A percentile compares a stretch with the other conserved stretches of the same genome.
Evolutionary conservation across 306 rosid genomes (phyloP).

Genomic region (Cicer arietinum): DNA sequence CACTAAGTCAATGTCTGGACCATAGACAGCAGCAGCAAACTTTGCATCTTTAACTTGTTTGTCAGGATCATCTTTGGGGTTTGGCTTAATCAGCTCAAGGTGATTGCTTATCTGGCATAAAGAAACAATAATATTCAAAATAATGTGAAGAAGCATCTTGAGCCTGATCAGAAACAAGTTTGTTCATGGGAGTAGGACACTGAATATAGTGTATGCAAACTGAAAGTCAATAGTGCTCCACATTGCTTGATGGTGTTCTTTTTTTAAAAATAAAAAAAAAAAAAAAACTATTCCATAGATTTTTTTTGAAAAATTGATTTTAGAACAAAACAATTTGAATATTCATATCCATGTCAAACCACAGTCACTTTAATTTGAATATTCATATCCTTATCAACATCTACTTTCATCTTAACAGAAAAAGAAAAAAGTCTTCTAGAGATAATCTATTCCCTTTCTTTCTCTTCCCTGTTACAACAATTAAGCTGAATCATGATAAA

Average conservation of each 20-base stretch:
- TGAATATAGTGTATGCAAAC: slow-evolving; percentile 8
- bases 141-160: slow-evolving; percentile 26
- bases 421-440: slow-evolving; percentile 3
- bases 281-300: too few species aligned
- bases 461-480: slow-evolving; percentile 28
- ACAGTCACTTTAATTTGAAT: slow-evolving; percentile 7
- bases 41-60: slow-evolving; percentile 89
- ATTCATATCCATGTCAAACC: background rate
- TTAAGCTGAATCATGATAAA: slow-evolving; percentile 34
- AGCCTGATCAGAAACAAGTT: slow-evolving; percentile 12
- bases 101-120: slow-evolving; percentile 84
- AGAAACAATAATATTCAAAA: slow-evolving; percentile 32
- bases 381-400: slow-evolving; percentile 18
- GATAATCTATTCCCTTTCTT: background rate
- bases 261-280: too few species aligned
- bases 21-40: slow-evolving; percentile 84
- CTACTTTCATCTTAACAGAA: slow-evolving; percentile 29
- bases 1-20: slow-evolving; percentile 80
- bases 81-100: slow-evolving; percentile 92
- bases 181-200: slow-evolving; percentile 27
- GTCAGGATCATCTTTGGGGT: slow-evolving; percentile 77
- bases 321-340: too few species aligned
- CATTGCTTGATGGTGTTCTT: background rate
- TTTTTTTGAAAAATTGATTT: too few species aligned
- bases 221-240: slow-evolving; percentile 25